A percentile compares a stretch with the other conserved stretches of the same genome.
Evolutionary conservation across 345 rosid genomes (phyloP).

Genomic region (Lumnitzera racemosa): DNA sequence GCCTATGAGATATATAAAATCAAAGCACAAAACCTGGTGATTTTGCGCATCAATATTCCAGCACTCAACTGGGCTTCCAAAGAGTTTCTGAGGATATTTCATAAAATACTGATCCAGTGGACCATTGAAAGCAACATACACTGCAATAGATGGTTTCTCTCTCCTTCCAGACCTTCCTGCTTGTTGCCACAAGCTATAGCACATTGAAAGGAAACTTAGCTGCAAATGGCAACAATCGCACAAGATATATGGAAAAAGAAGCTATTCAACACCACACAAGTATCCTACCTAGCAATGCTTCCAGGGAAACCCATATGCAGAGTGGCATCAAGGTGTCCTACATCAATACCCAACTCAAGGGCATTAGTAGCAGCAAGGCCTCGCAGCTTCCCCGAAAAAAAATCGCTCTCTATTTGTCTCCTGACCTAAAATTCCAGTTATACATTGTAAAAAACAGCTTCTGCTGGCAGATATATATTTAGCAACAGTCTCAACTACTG

Average conservation of each 20-base stretch:
- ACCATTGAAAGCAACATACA: slow-evolving; percentile 75
- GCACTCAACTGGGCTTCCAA: slow-evolving; percentile 75
- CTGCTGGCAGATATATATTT: too few relatives aligned
- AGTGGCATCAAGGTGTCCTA: slow-evolving; percentile 89
- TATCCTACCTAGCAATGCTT: slow-evolving; percentile 73
- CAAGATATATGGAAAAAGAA: too few relatives aligned
- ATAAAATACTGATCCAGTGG: slow-evolving; percentile 93
- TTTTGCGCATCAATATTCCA: slow-evolving; percentile 83
- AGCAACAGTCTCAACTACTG: too few relatives aligned
- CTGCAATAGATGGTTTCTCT: slow-evolving; percentile 75
- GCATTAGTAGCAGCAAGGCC: slow-evolving; percentile 97
- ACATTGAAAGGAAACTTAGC: too few relatives aligned
- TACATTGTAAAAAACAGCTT: too few relatives aligned
- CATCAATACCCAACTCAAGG: slow-evolving; percentile 96
- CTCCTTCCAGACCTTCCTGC: slow-evolving; percentile 97
- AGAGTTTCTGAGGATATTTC: slow-evolving; percentile 79
- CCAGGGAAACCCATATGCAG: slow-evolving; percentile 98
- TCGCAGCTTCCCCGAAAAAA: slow-evolving; percentile 76
- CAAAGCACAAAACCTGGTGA: slow-evolving; percentile 36
- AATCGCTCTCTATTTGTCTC: slow-evolving; percentile 74
- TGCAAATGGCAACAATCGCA: too few relatives aligned
- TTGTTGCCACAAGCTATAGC: slow-evolving; percentile 86
- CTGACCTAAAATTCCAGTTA: slow-evolving; percentile 41
- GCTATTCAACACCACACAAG: slow-evolving; percentile 1
- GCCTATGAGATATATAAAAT: too few relatives aligned